Evolutionary conservation across 768 basidiomycete genomes (phyloP), one percentile per base, ranked within the genome.

Genomic region (Hygrophoropsis aurantiaca): DNA sequence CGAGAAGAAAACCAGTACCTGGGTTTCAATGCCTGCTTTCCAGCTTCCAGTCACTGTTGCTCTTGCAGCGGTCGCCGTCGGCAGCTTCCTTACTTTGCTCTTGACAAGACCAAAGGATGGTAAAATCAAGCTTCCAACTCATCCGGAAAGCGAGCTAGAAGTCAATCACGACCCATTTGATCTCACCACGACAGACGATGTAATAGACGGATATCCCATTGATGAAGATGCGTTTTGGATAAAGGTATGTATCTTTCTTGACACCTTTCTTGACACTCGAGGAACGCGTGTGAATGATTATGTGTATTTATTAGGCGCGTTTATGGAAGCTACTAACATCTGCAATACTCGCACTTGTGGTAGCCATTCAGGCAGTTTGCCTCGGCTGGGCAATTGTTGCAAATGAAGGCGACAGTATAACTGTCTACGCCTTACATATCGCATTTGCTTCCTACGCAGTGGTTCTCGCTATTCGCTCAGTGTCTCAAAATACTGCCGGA

Each of bases 181-280:
- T 59, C 82, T 92, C n/a, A 78, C 81, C 16, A 80, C 60, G n/a
- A 78, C 82, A 8, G 84, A 85, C 59, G 90, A 92, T 54, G 53
- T 79, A 27, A 49, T 82, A 11, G 83, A 88, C 51, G 87, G 87
- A 3, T 76, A 77, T 43, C 83, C 87, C 7, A 70, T 88, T 33
- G 65, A 86, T 19, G 83, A 78, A 42, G 71, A 70, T 3, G 65
- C 47, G 3, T 90, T 90, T 62, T 84, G 82, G 83, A 54, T 57
- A n/a, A 67, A 70, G 64, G 83, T 78, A 54, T 37, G 75, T 65
- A 38, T 27, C 23, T n/a, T 1, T 19, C 46, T 15, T 5, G 4
- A 41, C 30, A 11, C n/a, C 11, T 20, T n/a, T n/a, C n/a, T 4
- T 45, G 35, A 40, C 16, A 45, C 15, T 16, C 40, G 20, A 8